These are phyloP conservation scores for Dothidotthia symphoricarpi DNA, from an alignment of 2,329 filamentous ascomycete genomes.

Conservation along the genomic window DNA sequence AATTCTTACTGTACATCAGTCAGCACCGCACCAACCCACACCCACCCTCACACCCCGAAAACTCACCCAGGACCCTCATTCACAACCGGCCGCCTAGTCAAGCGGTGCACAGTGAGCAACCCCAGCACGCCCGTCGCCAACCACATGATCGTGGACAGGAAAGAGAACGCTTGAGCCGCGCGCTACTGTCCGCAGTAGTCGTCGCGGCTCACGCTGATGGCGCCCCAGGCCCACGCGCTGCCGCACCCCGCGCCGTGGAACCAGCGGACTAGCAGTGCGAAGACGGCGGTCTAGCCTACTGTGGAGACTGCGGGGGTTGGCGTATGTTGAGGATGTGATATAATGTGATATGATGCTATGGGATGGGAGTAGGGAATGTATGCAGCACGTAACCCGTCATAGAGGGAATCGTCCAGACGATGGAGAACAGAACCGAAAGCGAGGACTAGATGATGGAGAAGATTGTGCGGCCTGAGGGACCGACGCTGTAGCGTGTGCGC, in stretches of 20 bases:
- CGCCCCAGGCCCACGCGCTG: slow-evolving; percentile 52
- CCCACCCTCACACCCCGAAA: no score
- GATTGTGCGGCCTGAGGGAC: slow-evolving; percentile 65
- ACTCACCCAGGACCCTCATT: slow-evolving; percentile 5
- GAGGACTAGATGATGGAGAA: slow-evolving; percentile 71
- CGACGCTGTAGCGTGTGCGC: slow-evolving; percentile 46
- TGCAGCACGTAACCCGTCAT: slow-evolving; percentile 65
- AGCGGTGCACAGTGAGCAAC: slow-evolving; percentile 19
- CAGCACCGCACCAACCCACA: no score
- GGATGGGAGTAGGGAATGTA: no score
- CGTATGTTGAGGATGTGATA: background rate
- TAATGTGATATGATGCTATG: background rate
- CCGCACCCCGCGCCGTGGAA: slow-evolving; percentile 28
- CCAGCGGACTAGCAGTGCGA: slow-evolving; percentile 43
- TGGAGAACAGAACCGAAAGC: slow-evolving; percentile 64
- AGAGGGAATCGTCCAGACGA: slow-evolving; percentile 68
- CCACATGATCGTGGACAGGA: slow-evolving; percentile 70
- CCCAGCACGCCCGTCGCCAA: slow-evolving; percentile 52
- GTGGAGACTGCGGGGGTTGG: slow-evolving; percentile 52
- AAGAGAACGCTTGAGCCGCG: slow-evolving; percentile 68
- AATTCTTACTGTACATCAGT: no score
- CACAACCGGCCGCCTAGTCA: slow-evolving; percentile 8
- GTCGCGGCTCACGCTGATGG: slow-evolving; percentile 44
- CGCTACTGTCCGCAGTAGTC: slow-evolving; percentile 67
- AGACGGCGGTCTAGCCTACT: slow-evolving; percentile 62